Base-by-base conservation (phyloP, 2,329 filamentous ascomycete genomes). In the Xylariaceae sp. region DNA sequence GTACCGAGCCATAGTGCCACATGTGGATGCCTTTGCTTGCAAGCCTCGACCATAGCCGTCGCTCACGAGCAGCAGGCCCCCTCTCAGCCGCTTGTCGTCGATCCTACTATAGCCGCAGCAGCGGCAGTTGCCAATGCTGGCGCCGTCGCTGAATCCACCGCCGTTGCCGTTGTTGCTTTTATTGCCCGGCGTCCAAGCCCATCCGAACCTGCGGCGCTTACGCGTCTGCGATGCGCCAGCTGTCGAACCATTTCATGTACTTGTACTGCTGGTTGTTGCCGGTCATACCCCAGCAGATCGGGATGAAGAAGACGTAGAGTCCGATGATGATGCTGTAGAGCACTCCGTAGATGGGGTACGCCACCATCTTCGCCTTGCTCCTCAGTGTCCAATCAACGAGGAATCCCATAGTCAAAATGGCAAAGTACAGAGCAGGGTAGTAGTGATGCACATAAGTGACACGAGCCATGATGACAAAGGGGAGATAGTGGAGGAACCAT, bases 361-460 rank as follows among this genome's bases (percentile, higher is more conserved):
- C 79, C 19, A 86, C 51, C 26, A 60, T 64, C 53, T 74, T 75
- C 47, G 69, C 72, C 44, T 85, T 67, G 50, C 74, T 79, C 45
- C 80, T 73, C 29, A 87, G 76, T 43, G 80, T 68, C 80, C 86
- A 96, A 60, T 96, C 88, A 35, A 84, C 64, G 47, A 88, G 74
- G 72, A 98, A 98, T 34, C 89, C 90, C 42, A 89, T 77, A 12
- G 76, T 77, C 29, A 98, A 68, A 45, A 98, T 94, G 50, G 92
- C 89, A 59, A 96, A 98, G 69, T 96, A 98, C 9, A 98, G 76
- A 8, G 92, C 92, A 9, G 92, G 92, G 61, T 96, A 98, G 70
- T 98, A 98, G 67, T 98, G 92, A 61, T 98, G 92, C 35, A 98
- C 92, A 55, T 98, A 98, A 12, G 92, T 98, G 40, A 98, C 92